Percentiles rank a stretch among this genome's conserved stretches.
Evolutionary conservation across 441 rosid genomes (phyloP).

Genomic region (Syzygium syzygioides): DNA sequence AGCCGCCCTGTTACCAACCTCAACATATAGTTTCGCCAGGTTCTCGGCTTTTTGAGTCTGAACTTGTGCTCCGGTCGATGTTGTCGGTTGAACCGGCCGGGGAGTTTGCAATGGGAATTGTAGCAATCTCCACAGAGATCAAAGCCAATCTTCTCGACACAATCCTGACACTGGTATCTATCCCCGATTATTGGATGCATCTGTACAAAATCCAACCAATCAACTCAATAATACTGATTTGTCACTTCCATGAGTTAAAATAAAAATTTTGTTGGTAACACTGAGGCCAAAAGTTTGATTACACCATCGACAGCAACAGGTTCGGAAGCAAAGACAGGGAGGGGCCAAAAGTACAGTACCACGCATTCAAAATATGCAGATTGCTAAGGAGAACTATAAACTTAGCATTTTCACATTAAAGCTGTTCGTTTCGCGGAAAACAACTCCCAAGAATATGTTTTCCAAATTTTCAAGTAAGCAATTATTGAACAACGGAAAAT

Average conservation of each 20-base stretch:
- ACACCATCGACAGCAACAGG: neutral
- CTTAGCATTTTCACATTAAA: neutral
- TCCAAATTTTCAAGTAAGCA: too few relatives aligned
- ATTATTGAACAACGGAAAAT: too few relatives aligned
- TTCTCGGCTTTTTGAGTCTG: slow-evolving; percentile 2
- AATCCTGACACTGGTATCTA: slow-evolving; percentile 60
- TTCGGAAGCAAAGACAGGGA: neutral
- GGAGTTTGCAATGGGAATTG: slow-evolving; percentile 39
- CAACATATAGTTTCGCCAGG: neutral
- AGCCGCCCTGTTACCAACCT: neutral
- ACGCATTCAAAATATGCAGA: neutral
- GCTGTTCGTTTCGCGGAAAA: too few relatives aligned
- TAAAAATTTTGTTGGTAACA: neutral
- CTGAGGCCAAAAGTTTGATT: neutral
- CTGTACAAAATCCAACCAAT: slow-evolving; percentile 7
- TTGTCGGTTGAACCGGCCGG: slow-evolving; percentile 83
- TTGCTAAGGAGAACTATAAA: neutral
- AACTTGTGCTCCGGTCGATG: slow-evolving; percentile 72
- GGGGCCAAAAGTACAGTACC: neutral
- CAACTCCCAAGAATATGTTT: too few relatives aligned
- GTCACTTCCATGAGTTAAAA: neutral
- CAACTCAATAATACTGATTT: neutral
- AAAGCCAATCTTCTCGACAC: slow-evolving; percentile 57
- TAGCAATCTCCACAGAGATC: slow-evolving; percentile 83
- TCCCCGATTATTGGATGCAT: slow-evolving; percentile 63